Evolutionary conservation across 2,329 filamentous ascomycete species (phyloP).

Genomic region (Sporothrix curviconia): DNA sequence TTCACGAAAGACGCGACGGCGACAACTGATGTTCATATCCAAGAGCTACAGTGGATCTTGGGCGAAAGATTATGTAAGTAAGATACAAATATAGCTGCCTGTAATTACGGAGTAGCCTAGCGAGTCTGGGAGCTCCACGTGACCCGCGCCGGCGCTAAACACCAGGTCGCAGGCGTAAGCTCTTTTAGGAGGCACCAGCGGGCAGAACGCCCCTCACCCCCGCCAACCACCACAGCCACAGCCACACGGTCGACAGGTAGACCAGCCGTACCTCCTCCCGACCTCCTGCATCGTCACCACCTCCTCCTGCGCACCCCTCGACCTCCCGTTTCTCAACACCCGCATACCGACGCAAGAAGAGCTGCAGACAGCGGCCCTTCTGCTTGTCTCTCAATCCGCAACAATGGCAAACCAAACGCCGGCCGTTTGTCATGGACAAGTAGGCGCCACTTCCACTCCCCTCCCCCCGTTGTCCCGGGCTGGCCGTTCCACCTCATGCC

Average conservation of each 20-base stretch:
- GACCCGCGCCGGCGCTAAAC: neutral
- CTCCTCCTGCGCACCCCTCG: too few species aligned
- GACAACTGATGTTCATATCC: too few species aligned
- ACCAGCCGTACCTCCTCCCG: neutral
- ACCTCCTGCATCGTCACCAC: constrained; percentile 7
- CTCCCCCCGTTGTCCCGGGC: constrained; percentile 21
- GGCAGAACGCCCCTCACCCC: constrained; percentile 7
- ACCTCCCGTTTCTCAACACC: neutral
- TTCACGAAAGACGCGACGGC: too few species aligned
- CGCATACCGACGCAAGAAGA: constrained; percentile 2
- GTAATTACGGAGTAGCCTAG: too few species aligned
- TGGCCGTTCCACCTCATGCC: constrained; percentile 5
- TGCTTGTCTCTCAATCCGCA: constrained; percentile 19
- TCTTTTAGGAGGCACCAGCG: constrained; percentile 5
- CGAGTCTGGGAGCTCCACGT: neutral
- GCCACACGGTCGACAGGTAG: constrained; percentile 10
- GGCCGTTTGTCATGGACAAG: constrained; percentile 99
- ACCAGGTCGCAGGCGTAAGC: constrained; percentile 3
- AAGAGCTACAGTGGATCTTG: neutral
- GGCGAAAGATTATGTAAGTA: constrained; percentile 5
- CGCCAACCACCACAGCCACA: constrained; percentile 14
- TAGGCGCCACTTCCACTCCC: constrained; percentile 46
- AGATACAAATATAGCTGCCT: neutral
- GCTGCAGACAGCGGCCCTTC: constrained; percentile 11
- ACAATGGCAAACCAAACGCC: constrained; percentile 96